A percentile compares a stretch with the other conserved stretches of the same genome.
These are phyloP conservation scores for Marasmius fiardii DNA, from an alignment of 1,284 basidiomycete genomes.

Conservation along the genomic window DNA sequence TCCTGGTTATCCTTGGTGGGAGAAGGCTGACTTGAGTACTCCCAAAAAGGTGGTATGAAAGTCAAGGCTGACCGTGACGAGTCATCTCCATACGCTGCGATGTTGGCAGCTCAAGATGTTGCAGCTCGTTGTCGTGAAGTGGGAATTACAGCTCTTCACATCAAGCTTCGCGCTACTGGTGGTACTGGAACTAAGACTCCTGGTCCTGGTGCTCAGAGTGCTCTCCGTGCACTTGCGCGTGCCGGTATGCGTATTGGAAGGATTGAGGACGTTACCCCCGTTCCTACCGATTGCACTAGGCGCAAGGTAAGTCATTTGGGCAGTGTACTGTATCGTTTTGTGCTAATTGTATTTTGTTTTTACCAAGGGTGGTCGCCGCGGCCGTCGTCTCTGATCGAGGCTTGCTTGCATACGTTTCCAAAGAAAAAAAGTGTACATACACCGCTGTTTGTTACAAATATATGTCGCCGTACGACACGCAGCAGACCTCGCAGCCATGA, in stretches of 20 bases:
- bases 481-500: conserved; percentile 45
- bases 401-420: neutral
- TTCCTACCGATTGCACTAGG: conserved; percentile 96
- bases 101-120: conserved; percentile 98
- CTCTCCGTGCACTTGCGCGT: conserved; percentile 97
- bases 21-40: no score
- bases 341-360: conserved; percentile 7
- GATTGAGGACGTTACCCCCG: conserved; percentile 96
- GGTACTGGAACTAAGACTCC: conserved; percentile 99
- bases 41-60: conserved; percentile 88
- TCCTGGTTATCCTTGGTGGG: no score
- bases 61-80: conserved; percentile 99
- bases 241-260: conserved; percentile 98
- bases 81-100: conserved; percentile 98
- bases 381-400: conserved; percentile 85
- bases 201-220: conserved; percentile 97
- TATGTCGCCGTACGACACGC: conserved; percentile 81
- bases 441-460: conserved; percentile 4
- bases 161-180: conserved; percentile 98
- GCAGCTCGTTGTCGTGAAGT: conserved; percentile 97
- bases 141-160: conserved; percentile 95
- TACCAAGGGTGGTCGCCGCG: conserved; percentile 95
- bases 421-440: neutral
- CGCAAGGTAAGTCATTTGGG: conserved; percentile 88
- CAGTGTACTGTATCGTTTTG: conserved; percentile 4